Base-by-base conservation (phyloP, 768 basidiomycete genomes). In the Boletus rex-veris region DNA sequence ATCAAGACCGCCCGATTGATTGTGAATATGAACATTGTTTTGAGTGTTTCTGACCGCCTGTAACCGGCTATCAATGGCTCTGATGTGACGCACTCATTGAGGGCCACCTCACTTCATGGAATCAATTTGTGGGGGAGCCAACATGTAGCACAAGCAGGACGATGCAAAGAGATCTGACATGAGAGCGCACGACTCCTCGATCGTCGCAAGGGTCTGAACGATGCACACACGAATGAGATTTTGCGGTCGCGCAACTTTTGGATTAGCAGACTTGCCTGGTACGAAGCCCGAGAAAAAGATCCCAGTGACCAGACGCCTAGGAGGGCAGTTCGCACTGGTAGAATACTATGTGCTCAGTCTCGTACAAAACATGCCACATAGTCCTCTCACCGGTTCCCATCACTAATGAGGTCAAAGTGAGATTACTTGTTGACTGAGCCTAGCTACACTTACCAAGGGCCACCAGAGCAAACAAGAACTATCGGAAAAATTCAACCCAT, bases 1-100 rank as follows among this genome's bases (percentile, higher is more conserved):
- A 59, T 52, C 47, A 63, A 50, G 19, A 63, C 63, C 36, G 52
- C 62, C 11, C 62, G 54, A 35, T 60, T 63, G 33, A 63, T 44
- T 7, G 46, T 53, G 41, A 59, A 57, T 44, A 60, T 48, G 45
- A 63, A 63, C 19, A 63, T 12, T 12, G 50, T 16, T 44, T 50
- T 63, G 16, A 59, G 12, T 21, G 45, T 35, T 50, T 59, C 62
- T 33, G 58, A 39, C 5, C 53, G 45, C 30, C 61, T 62, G 41
- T 40, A 39, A 41, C 12, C 30, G 18, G 43, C 16, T 15, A 24
- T 44, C 30, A 7, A 14, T 45, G 21, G 9, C 16, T 28, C 31
- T 19, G 44, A 26, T 26, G 21, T 5, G 4, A 38, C 16, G 2
- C 4, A 24, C 21, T 24, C 21, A 33, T 9, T 7, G 14, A 24